Conservation (phyloP, 202 grass and related monocot species). For the Carex arenaria region DNA sequence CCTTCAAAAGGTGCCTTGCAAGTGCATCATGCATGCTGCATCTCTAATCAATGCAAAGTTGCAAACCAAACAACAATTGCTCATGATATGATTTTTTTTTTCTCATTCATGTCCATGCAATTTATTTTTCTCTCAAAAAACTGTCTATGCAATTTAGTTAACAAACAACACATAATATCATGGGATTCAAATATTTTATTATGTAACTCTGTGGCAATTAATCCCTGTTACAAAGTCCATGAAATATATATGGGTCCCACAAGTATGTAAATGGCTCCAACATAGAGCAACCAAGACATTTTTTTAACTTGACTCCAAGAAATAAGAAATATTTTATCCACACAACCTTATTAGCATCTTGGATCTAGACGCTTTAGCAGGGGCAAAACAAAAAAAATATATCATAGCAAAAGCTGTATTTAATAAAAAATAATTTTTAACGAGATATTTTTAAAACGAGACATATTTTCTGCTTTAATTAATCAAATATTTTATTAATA, state of each 20-base stretch:
- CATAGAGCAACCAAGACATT: too few species aligned
- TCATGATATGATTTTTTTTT: neutral
- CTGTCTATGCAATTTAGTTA: neutral
- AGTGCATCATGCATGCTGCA: neutral
- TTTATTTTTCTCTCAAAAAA: neutral
- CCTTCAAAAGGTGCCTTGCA: neutral
- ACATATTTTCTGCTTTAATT: too few species aligned
- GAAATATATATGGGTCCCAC: neutral
- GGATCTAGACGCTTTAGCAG: too few species aligned
- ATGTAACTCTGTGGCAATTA: neutral
- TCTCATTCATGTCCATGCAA: neutral
- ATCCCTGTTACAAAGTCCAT: neutral
- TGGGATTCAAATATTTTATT: neutral
- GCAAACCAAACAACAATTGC: neutral
- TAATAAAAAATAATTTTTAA: too few species aligned
- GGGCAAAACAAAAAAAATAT: too few species aligned
- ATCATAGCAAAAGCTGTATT: too few species aligned
- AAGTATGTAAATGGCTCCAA: neutral
- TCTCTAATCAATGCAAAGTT: neutral
- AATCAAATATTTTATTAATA: too few species aligned
- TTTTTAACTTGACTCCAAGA: too few species aligned
- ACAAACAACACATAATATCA: neutral
- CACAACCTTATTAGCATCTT: too few species aligned
- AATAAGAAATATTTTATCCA: too few species aligned
- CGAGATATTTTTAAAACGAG: too few species aligned